Conservation (phyloP, 306 rosid genomes). For the Alnus rubra region DNA sequence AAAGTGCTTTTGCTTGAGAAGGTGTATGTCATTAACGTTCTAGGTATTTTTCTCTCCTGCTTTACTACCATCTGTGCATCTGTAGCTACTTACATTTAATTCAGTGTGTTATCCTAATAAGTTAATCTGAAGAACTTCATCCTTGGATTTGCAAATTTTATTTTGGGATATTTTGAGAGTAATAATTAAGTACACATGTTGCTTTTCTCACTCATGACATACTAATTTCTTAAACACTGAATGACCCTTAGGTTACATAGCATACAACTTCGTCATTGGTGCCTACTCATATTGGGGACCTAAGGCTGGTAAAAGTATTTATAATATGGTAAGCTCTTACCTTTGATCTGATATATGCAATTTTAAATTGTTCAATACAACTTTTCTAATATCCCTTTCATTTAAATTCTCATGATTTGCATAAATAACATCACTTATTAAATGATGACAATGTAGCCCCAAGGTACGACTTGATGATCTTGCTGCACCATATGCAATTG, state of each 20-base stretch:
- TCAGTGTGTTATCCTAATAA: constrained; percentile 16
- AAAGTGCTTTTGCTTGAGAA: constrained; percentile 61
- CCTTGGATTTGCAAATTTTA: constrained; percentile 7
- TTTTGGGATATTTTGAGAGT: background rate
- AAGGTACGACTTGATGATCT: constrained; percentile 14
- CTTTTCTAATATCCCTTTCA: constrained; percentile 3
- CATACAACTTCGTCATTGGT: constrained; percentile 79
- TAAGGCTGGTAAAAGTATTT: constrained; percentile 74
- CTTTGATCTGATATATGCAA: constrained; percentile 7
- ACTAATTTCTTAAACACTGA: constrained; percentile 17
- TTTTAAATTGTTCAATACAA: constrained; percentile 14
- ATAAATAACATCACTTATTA: constrained; percentile 6
- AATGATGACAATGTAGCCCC: constrained; percentile 12
- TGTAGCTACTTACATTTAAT: constrained; percentile 10
- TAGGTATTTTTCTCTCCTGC: constrained; percentile 56
- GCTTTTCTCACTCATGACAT: constrained; percentile 7
- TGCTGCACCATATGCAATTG: constrained; percentile 11
- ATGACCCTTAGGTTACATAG: constrained; percentile 57
- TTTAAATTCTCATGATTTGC: constrained; percentile 2
- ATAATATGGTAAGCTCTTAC: constrained; percentile 63
- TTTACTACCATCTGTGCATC: constrained; percentile 15
- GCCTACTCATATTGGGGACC: constrained; percentile 97
- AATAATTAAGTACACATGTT: constrained; percentile 1
- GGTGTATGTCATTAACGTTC: constrained; percentile 67
- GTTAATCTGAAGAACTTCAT: constrained; percentile 16